A percentile compares a stretch with the other conserved stretches of the same genome.
Evolutionary conservation across 2,329 filamentous ascomycete genomes (phyloP).

Genomic region (Scytalidium lignicola): DNA sequence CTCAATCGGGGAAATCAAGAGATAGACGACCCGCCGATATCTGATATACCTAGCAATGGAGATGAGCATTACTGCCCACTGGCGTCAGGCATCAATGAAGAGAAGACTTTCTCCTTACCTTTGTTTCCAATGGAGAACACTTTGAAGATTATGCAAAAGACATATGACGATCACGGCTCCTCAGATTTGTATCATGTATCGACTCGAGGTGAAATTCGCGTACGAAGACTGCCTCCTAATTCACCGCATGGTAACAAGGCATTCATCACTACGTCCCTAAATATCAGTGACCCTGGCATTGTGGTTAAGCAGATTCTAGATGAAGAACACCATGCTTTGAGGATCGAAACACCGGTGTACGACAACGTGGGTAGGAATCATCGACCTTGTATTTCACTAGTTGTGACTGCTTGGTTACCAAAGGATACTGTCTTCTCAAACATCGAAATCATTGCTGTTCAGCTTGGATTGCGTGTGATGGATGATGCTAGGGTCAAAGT

Average conservation of each 20-base stretch:
- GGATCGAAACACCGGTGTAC: slow-evolving; percentile 20
- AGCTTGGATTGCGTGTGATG: slow-evolving; percentile 16
- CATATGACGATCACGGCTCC: slow-evolving; percentile 9
- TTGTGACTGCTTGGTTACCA: slow-evolving; percentile 26
- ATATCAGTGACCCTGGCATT: slow-evolving; percentile 18
- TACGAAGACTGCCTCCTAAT: slow-evolving; percentile 15
- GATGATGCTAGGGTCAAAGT: slow-evolving; percentile 22
- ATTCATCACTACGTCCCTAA: slow-evolving; percentile 19
- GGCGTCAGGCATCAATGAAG: slow-evolving; percentile 8
- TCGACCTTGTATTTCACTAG: slow-evolving; percentile 22
- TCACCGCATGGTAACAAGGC: slow-evolving; percentile 13
- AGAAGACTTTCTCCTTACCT: not conserved
- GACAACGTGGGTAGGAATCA: slow-evolving; percentile 5
- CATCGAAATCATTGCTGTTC: slow-evolving; percentile 15
- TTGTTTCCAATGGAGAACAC: slow-evolving; percentile 12
- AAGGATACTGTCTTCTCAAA: slow-evolving; percentile 18
- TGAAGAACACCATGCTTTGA: slow-evolving; percentile 12
- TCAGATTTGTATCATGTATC: slow-evolving; percentile 5
- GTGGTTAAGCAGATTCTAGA: slow-evolving; percentile 16
- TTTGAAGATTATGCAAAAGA: slow-evolving; percentile 17
- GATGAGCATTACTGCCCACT: slow-evolving; percentile 16
- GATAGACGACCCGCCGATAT: not conserved
- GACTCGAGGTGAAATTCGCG: slow-evolving; percentile 21
- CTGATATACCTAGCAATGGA: not conserved
- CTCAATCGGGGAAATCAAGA: not conserved